Evolutionary conservation across 2,329 filamentous ascomycete species (phyloP), one percentile per base, ranked within the genome.

Genomic region (Clarireedia paspali): DNA sequence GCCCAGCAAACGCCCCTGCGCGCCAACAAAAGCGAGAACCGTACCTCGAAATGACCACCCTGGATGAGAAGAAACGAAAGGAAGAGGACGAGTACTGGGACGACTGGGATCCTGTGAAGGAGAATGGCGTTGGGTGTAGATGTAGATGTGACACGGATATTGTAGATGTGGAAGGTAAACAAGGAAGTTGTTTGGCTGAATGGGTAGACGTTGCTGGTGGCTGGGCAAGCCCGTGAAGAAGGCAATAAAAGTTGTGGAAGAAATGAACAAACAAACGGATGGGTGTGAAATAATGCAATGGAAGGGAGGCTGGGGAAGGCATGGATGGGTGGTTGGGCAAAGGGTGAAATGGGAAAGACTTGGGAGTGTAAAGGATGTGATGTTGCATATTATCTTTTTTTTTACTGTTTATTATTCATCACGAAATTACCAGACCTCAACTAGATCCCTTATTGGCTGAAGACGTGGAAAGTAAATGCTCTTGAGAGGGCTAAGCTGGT

Each of bases 11-110:
- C 69, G 94, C 94, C 2, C 94, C 92, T 0, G 85, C 87, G 12
- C 85, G 89, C 48, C 94, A 99, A 73, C 79, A 96, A 45, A 83
- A 87, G 4, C 83, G 90, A 56, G 79, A 84, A 52, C 90, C 89
- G 0, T 96, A 79, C 70, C 82, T 95, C 15, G 91, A 96, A 72
- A 83, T 75, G 75, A 94, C 89, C 15, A 95, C 89, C 0, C 66
- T 78, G 14, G 88, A 95, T 63, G 86, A 91, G 69, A 91, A 89
- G 74, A 86, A 89, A 72, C 85, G 92, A 48, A 80, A 83, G 57
- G 91, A 96, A 71, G 94, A 99, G 73, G 94, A 97, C 68, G 87
- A 91, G 62, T 99, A 97, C 75, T 99, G 92, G 91, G 91, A 90
- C 56, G 82, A 83, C 42, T 89, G 85, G 73, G 94, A 99, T 69